Conservation (phyloP, 169 alveolate genomes). For the Plasmodium knowlesi region DNA sequence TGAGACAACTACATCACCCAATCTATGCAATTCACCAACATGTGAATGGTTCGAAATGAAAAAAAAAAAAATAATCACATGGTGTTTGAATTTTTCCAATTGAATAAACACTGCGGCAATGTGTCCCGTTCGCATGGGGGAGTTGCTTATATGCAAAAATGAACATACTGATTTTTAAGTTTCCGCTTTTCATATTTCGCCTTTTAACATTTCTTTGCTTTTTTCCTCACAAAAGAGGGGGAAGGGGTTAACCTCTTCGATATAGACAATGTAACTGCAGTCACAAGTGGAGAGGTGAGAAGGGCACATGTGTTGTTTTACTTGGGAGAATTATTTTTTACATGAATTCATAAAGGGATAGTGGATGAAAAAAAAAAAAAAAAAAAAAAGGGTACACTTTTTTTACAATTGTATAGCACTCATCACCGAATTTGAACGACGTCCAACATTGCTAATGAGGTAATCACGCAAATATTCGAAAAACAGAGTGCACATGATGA, state of each 20-base stretch:
- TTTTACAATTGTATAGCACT: background rate
- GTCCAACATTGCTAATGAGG: background rate
- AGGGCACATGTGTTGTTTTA: background rate
- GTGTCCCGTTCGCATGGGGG: background rate
- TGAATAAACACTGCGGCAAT: background rate
- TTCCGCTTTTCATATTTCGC: background rate
- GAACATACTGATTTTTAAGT: background rate
- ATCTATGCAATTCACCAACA: background rate
- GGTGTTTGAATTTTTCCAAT: background rate
- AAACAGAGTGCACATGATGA: background rate
- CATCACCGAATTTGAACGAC: background rate
- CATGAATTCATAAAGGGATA: background rate
- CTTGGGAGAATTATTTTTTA: background rate
- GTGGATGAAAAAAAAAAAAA: background rate
- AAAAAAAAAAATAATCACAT: background rate
- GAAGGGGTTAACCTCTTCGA: background rate
- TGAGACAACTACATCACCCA: background rate
- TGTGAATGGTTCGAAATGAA: background rate
- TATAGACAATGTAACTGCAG: background rate
- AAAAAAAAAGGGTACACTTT: background rate
- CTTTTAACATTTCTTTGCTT: no score
- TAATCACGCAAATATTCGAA: background rate
- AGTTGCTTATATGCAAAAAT: background rate
- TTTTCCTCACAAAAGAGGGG: background rate
- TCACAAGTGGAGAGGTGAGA: background rate